Evolutionary conservation across 495 filamentous ascomycete genomes (phyloP), one percentile per base, ranked within the genome.

Genomic region (Penicillium robsamsonii): DNA sequence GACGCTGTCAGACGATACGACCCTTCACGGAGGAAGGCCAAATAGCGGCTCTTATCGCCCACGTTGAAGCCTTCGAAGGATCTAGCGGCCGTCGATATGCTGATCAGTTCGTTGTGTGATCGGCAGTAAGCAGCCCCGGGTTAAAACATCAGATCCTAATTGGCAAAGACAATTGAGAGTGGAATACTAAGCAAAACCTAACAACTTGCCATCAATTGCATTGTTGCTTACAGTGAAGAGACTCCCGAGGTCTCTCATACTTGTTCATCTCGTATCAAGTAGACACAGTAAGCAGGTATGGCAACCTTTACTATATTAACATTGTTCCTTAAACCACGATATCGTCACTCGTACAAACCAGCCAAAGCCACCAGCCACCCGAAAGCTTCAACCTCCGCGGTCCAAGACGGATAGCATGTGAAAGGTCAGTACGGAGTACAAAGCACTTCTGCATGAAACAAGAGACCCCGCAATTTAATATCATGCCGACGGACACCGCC

Each of bases 401-500:
- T 40, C 27, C 17, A 44, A 49, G 35, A 24, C 5, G 48, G 17
- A 46, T 29, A 31, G 4, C 51, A 45, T 45, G 42, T 53, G 51
- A 53, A 51, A 37, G 29, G n/a, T 29, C 25, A n/a, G 7, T 22
- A 22, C 22, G 22, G 2, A 17, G 13, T 17, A 40, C 20, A n/a
- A n/a, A n/a, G 35, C 7, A 13, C 12, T 25, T 29, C 35, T 41
- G 49, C 35, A 51, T 29, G 50, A 40, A 20, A 45, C 41, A 6
- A 22, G 2, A 53, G 10, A 45, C 30, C 41, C 51, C 51, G 20
- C 59, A 50, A 22, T 50, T 10, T 17, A 15, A 25, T 51, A 46
- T 10, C n/a, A 17, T 24, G 48, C 64, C 64, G 64, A 62, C 64
- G 64, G 64, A 67, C 50, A 52, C 64, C 64, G 61, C 24, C 40